Evolutionary conservation across 1,284 basidiomycete species (phyloP), one percentile per base, ranked within the genome.

Genomic region (Ceratobasidium sp.): DNA sequence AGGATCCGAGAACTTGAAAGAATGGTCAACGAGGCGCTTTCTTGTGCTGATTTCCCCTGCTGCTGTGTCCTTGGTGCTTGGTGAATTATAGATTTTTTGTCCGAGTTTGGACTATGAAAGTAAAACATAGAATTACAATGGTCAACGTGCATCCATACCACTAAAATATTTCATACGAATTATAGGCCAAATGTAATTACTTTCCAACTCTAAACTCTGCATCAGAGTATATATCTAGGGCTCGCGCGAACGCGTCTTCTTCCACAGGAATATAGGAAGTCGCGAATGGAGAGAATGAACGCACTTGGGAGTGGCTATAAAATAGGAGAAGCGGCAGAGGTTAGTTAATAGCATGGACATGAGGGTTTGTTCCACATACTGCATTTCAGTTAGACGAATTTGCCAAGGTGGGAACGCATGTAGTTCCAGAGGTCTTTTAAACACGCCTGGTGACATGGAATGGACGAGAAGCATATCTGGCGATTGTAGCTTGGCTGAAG

Each of bases 391-490:
- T 21, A 71, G 26, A 8, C 69, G 55, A 41, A 71, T 71, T 28
- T 71, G 69, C 69, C 69, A 71, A 8, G 69, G 69, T 16, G 69
- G 69, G 69, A 71, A 71, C 3, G 69, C 69, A 21, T 71, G 69
- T 12, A 71, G 57, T 10, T 71, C 69, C 23, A 71, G 45, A 2
- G 69, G 69, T 50, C 69, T 59, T 36, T 60, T 71, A 21, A 71
- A 71, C 69, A 71, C 14, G 18, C 43, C 69, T 6, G 69, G 69
- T 6, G 43, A 28, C 69, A 71, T 71, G 12, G 69, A 71, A 16
- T 71, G 69, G 26, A 71, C 69, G 8, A 71, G 46, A 14, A 71
- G 48, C 69, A 71, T 71, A 60, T 71, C 69, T 18, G 69, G 69
- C 10, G 69, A 71, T 48, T 71, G 69, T 41, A 71, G 12, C 30